Conservation (phyloP, 2,329 filamentous ascomycete species). For the Arachnomyces sp. region DNA sequence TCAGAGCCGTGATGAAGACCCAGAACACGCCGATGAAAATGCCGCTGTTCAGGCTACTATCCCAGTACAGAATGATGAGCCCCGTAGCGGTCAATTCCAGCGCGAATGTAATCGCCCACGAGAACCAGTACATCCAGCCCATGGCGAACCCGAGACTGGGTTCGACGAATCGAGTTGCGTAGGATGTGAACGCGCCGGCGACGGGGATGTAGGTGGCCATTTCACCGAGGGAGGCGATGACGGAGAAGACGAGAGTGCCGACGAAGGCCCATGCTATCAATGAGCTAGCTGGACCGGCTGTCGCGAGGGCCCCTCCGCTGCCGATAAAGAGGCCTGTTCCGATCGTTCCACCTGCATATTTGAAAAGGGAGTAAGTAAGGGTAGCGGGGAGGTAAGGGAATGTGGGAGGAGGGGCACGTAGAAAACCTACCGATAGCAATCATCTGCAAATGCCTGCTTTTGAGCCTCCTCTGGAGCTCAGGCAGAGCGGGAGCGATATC, state of each 20-base stretch:
- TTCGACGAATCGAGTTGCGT: slow-evolving; percentile 66
- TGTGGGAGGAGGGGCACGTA: slow-evolving; percentile 3
- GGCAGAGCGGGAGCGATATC: slow-evolving; percentile 49
- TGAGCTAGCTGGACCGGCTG: slow-evolving; percentile 56
- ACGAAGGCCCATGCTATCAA: slow-evolving; percentile 63
- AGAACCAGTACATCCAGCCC: slow-evolving; percentile 80
- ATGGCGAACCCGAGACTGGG: slow-evolving; percentile 66
- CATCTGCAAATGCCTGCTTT: slow-evolving; percentile 90
- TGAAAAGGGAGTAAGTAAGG: background rate
- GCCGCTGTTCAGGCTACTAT: slow-evolving; percentile 51
- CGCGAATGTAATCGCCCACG: slow-evolving; percentile 64
- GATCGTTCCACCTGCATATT: slow-evolving; percentile 49
- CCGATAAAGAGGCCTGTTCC: slow-evolving; percentile 67
- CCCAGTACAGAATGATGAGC: slow-evolving; percentile 70
- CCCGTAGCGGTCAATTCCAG: slow-evolving; percentile 65
- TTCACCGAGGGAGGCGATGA: slow-evolving; percentile 60
- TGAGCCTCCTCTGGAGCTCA: slow-evolving; percentile 64
- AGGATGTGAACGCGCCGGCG: slow-evolving; percentile 66
- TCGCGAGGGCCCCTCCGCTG: slow-evolving; percentile 53
- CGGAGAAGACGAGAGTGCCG: slow-evolving; percentile 63
- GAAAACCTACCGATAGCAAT: slow-evolving; percentile 87
- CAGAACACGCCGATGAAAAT: slow-evolving; percentile 70
- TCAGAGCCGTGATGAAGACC: slow-evolving; percentile 58
- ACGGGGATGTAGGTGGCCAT: slow-evolving; percentile 73
- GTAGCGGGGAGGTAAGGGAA: background rate